Percentiles rank a stretch among this genome's conserved stretches.
Evolutionary conservation across 2,329 filamentous ascomycete genomes (phyloP).

Genomic region (Calonectria hawksworthii): DNA sequence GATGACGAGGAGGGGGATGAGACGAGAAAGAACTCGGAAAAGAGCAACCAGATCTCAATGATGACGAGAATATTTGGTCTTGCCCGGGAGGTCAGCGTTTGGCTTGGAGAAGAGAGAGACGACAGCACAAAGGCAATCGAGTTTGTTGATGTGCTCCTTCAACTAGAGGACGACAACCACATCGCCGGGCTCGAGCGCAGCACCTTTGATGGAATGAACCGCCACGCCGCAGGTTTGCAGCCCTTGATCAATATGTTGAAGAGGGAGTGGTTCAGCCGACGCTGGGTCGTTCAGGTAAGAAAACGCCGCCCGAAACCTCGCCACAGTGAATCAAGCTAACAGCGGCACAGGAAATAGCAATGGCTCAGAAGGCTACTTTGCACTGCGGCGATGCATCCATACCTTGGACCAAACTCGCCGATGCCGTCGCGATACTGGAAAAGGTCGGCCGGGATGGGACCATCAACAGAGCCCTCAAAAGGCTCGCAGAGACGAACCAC

Average conservation of each 20-base stretch:
- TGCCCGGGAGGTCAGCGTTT: not conserved
- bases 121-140: not conserved
- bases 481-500: not conserved
- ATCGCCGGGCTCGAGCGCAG: not conserved
- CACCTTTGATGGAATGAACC: not conserved
- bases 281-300: not conserved
- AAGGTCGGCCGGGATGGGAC: not conserved
- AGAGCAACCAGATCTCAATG: not conserved
- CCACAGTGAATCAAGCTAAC: not conserved
- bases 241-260: not conserved
- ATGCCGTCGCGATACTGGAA: not conserved
- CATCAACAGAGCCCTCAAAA: not conserved
- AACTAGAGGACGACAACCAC: not conserved
- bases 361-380: not conserved
- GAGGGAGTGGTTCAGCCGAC: not conserved
- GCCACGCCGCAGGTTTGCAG: not conserved
- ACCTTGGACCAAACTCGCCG: not conserved
- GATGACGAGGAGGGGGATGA: not conserved
- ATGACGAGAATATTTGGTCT: conserved; percentile 5
- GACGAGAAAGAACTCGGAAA: not conserved
- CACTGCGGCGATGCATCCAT: not conserved
- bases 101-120: not conserved
- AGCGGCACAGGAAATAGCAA: not conserved
- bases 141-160: not conserved
- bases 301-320: not conserved